Conservation (phyloP, 495 filamentous ascomycete species). For the Xeromyces bisporus region DNA sequence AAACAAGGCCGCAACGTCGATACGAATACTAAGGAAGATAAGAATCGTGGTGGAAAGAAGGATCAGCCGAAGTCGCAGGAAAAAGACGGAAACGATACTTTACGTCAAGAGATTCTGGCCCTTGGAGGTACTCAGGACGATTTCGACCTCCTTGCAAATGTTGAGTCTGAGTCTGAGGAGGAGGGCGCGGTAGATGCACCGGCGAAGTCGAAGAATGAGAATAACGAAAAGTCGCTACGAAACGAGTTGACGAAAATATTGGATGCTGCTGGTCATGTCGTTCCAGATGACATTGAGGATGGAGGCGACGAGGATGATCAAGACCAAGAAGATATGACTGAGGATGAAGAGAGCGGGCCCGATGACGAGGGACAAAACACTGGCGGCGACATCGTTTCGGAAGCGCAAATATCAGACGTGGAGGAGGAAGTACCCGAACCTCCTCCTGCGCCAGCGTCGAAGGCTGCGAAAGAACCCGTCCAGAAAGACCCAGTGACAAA, state of each 20-base stretch:
- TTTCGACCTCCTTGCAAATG: conserved; percentile 42
- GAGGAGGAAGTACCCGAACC: conserved; percentile 28
- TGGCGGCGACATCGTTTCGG: conserved; percentile 1
- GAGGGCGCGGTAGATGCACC: conserved; percentile 17
- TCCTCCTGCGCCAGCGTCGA: conserved; percentile 15
- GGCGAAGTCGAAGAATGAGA: conserved; percentile 11
- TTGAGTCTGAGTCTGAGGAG: conserved; percentile 45
- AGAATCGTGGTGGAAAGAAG: conserved; percentile 11
- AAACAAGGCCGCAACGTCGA: conserved; percentile 37
- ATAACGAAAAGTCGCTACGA: conserved; percentile 20
- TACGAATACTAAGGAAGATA: conserved; percentile 23
- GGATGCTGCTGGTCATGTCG: conserved; percentile 26
- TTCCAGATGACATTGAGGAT: conserved; percentile 25
- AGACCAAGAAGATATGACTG: conserved; percentile 12
- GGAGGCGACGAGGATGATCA: conserved; percentile 31
- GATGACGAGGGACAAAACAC: conserved; percentile 23
- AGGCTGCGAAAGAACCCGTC: conserved; percentile 10
- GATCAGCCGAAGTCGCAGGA: conserved; percentile 11
- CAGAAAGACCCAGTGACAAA: conserved; percentile 7
- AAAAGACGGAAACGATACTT: conserved; percentile 15
- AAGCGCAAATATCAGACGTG: conserved; percentile 13
- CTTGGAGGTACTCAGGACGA: conserved; percentile 68
- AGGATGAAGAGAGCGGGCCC: conserved; percentile 13
- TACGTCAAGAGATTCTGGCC: conserved; percentile 56
- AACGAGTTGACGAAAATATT: conserved; percentile 28